Percentiles rank a stretch among this genome's conserved stretches.
Evolutionary conservation across 2,329 filamentous ascomycete genomes (phyloP).

Genomic region (Gaeumannomyces tritici): DNA sequence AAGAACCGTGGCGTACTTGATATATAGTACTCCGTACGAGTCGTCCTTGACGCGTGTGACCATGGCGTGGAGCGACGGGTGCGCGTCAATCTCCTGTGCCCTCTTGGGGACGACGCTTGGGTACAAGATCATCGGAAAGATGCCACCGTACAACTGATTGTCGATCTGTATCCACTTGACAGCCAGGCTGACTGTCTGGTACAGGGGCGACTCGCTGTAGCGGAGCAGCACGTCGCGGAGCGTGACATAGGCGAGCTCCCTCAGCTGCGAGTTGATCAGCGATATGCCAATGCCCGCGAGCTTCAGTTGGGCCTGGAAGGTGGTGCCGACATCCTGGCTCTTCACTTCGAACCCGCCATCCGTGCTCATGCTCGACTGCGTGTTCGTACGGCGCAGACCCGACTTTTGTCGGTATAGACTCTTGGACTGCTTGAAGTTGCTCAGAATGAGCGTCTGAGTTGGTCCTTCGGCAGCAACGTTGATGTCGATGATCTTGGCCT

Average conservation of each 20-base stretch:
- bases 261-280: slow-evolving; percentile 83
- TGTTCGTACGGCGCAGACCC: slow-evolving; percentile 20
- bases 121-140: slow-evolving; percentile 95
- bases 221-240: slow-evolving; percentile 85
- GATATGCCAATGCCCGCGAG: slow-evolving; percentile 89
- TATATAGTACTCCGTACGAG: slow-evolving; percentile 93
- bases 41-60: slow-evolving; percentile 95
- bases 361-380: slow-evolving; percentile 39
- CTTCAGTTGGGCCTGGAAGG: slow-evolving; percentile 79
- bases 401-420: slow-evolving; percentile 69
- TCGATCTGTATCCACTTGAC: slow-evolving; percentile 99
- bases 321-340: slow-evolving; percentile 77
- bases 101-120: slow-evolving; percentile 97
- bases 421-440: slow-evolving; percentile 87
- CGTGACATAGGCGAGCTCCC: slow-evolving; percentile 87
- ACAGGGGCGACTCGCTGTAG: slow-evolving; percentile 85
- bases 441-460: slow-evolving; percentile 86
- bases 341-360: slow-evolving; percentile 77
- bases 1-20: slow-evolving; percentile 92
- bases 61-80: slow-evolving; percentile 88
- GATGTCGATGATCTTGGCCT: slow-evolving; percentile 87
- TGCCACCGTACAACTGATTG: slow-evolving; percentile 95
- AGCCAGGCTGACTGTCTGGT: slow-evolving; percentile 81
- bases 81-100: slow-evolving; percentile 89
- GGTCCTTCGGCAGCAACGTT: slow-evolving; percentile 94